Evolutionary conservation across 768 basidiomycete genomes (phyloP), one percentile per base, ranked within the genome.

Genomic region (Leccinum subgranulosum): DNA sequence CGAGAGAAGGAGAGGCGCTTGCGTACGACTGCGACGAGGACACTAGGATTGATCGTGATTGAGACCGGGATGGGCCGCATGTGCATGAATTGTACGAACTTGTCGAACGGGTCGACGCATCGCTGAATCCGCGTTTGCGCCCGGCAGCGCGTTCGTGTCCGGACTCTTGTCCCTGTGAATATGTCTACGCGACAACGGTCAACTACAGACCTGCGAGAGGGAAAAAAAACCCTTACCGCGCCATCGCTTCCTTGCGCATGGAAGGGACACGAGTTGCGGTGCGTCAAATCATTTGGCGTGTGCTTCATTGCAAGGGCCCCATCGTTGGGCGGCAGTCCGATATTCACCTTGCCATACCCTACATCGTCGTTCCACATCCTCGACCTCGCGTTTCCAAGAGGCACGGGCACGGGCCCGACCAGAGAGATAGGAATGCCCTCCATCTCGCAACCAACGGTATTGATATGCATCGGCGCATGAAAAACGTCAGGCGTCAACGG

Each of bases 61-160:
- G 57, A 15, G 60, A 66, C n/a, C 55, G 58, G 19, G 55, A 60
- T n/a, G 66, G 64, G 5, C 60, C 60, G n/a, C 64, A 67, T 25
- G 31, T 46, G 23, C 66, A 68, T n/a, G 66, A 67, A 7, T 23
- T 14, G 11, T 68, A 68, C 15, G 66, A 68, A 3, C 21, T 33
- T 2, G 63, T 59, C 12, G 64, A 59, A 39, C 31, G 55, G 17
- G 56, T 57, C n/a, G 66, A 67, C 8, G 59, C 60, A 45, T 68
- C 54, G 45, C 66, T 67, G 33, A 58, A 56, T 43, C 64, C 64
- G 36, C 66, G 67, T 14, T 21, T 33, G 17, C 50, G 59, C 21
- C 49, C 43, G 15, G 25, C 14, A 39, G 6, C 23, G 6, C 17
- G 25, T 10, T 59, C 57, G 14, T 48, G 9, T 11, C 31, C 49